These are phyloP conservation scores for Trichosporon coremiiforme DNA, from an alignment of 1,284 basidiomycete genomes.

Conservation along the genomic window DNA sequence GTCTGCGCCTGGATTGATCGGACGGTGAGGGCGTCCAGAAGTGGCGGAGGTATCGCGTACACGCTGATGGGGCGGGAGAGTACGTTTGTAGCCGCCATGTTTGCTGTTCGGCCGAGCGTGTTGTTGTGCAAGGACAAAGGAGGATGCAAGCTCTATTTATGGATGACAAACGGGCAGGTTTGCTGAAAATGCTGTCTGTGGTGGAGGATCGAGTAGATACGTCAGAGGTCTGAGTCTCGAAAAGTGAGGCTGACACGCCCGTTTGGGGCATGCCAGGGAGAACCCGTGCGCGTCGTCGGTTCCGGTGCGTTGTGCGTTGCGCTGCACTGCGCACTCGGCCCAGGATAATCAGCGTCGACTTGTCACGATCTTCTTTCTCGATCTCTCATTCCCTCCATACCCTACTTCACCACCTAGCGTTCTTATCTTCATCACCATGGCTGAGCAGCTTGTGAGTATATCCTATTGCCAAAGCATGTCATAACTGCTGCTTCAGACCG, in stretches of 20 bases:
- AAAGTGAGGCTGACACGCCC: slow-evolving; percentile 10
- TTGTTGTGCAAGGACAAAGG: not conserved
- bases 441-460: slow-evolving; percentile 67
- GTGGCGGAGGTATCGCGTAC: slow-evolving; percentile 67
- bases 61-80: slow-evolving; percentile 51
- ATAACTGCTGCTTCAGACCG: not conserved
- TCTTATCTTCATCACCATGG: slow-evolving; percentile 58
- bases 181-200: not conserved
- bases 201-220: not conserved
- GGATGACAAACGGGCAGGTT: not conserved
- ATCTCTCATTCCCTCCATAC: slow-evolving; percentile 19
- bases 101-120: not conserved
- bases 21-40: slow-evolving; percentile 68
- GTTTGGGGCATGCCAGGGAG: slow-evolving; percentile 3
- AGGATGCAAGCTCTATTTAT: not conserved
- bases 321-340: not conserved
- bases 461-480: too few relatives aligned
- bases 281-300: slow-evolving; percentile 18
- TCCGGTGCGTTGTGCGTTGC: slow-evolving; percentile 16
- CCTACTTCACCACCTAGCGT: slow-evolving; percentile 15
- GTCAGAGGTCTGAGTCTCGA: not conserved
- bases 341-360: slow-evolving; percentile 3
- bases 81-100: slow-evolving; percentile 21
- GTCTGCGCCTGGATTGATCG: slow-evolving; percentile 57
- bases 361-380: slow-evolving; percentile 11